Base-by-base conservation (phyloP, 768 basidiomycete species). In the Paxillus rubicundulus region DNA sequence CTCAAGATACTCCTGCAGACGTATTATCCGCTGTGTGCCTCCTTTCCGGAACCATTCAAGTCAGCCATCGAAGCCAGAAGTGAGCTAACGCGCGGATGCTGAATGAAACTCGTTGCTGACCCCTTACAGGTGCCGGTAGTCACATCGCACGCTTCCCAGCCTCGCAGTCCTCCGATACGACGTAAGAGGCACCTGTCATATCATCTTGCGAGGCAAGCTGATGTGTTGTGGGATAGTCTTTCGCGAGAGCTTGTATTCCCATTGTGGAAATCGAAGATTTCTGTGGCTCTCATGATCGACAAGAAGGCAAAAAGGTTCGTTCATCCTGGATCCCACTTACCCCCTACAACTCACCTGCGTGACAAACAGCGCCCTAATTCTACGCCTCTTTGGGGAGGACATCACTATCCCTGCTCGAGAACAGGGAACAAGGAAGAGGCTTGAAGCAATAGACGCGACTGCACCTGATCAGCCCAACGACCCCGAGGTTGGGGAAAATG, bases 291-390 rank as follows among this genome's bases (percentile, higher is more conserved):
- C 52, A 93, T 98, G 92, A 84, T 97, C 49, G 94, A 98, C 72
- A 99, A 98, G 70, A 89, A 89, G 64, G 91, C 93, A 21, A 98
- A 98, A 72, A 92, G 88, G 95, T 92, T 40, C 10, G 75, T 66
- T 30, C 32, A 9, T 16, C 14, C 12, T 14, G 17, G 4, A 9
- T 27, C 9, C 16, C 2, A 30, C n/a, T 18, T 30, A 9, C 33
- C 9, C 4, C 30, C 2, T 9, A 4, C 34, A 40, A 17, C 38
- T 46, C 32, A 53, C 34, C 47, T 37, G 44, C 36, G 12, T 47
- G 52, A 32, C 32, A 13, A 9, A 4, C 55, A 98, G 95, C 62
- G 93, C 92, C 2, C 73, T 98, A 54, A 93, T 91, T 53, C 72
- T 93, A 43, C 85, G 94, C 2, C 74, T 95, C 9, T 98, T 89